phyloP scores from a whole-genome alignment of 2,329 filamentous ascomycete species.

The Paracoccidioides lutzii region DNA sequence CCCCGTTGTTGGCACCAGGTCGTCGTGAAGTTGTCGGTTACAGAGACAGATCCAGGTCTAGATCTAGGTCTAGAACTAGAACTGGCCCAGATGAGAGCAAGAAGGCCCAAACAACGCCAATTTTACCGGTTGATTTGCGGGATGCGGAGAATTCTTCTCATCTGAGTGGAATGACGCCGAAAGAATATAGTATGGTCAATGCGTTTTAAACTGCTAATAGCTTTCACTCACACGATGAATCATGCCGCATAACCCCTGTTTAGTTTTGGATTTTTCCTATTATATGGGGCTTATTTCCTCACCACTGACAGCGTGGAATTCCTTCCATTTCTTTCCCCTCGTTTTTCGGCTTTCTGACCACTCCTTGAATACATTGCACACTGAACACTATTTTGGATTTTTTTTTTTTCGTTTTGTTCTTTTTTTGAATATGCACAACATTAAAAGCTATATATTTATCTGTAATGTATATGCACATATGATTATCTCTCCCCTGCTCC shows the following conservation, averaged over 20 bases:
- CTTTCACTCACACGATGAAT: neutral
- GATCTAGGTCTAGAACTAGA: neutral
- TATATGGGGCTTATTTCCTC: neutral
- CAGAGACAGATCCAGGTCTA: too few species aligned
- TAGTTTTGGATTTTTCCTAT: neutral
- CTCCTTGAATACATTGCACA: too few species aligned
- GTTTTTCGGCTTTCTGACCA: too few species aligned
- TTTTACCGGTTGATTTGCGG: neutral
- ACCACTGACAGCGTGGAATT: too few species aligned
- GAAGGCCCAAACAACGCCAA: neutral
- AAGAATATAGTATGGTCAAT: slow-evolving; percentile 7
- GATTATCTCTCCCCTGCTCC: neutral
- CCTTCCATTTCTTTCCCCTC: too few species aligned
- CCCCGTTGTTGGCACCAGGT: too few species aligned
- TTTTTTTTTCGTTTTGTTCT: neutral
- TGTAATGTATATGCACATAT: neutral
- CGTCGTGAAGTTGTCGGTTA: too few species aligned
- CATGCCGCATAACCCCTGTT: too few species aligned
- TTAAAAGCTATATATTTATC: neutral
- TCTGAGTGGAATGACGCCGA: slow-evolving; percentile 2
- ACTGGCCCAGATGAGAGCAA: neutral
- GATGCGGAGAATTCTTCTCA: neutral
- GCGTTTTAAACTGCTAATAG: slow-evolving; percentile 5
- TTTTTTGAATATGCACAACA: neutral
- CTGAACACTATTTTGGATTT: neutral